A percentile compares a stretch with the other conserved stretches of the same genome.
Evolutionary conservation across 1,284 basidiomycete genomes (phyloP).

Genomic region (Chalciporus sp.): DNA sequence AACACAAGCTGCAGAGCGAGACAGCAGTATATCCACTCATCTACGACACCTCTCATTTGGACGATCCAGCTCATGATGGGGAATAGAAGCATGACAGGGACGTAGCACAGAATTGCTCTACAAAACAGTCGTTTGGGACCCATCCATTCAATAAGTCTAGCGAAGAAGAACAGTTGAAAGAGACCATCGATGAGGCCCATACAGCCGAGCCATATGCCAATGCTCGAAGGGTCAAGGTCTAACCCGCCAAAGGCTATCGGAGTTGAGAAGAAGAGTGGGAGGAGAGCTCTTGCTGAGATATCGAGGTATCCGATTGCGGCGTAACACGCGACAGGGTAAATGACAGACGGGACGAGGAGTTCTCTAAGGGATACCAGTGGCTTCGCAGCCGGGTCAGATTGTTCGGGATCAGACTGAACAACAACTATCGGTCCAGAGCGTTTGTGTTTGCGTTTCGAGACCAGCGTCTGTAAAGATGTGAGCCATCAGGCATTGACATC

Average conservation of each 20-base stretch:
- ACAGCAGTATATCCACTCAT: conserved; percentile 13
- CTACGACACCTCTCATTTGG: conserved; percentile 16
- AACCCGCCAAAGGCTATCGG: conserved; percentile 58
- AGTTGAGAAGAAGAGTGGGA: conserved; percentile 62
- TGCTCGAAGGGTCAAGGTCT: conserved; percentile 46
- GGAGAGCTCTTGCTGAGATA: conserved; percentile 53
- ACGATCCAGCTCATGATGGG: conserved; percentile 52
- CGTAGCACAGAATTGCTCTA: conserved; percentile 45
- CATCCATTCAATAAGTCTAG: conserved; percentile 49
- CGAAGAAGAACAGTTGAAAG: conserved; percentile 58
- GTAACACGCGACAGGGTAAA: conserved; percentile 62
- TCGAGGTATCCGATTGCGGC: conserved; percentile 58
- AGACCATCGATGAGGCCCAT: conserved; percentile 55
- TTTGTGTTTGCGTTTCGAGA: conserved; percentile 7
- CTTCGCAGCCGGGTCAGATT: background rate
- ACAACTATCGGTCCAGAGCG: background rate
- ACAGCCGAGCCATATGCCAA: conserved; percentile 48
- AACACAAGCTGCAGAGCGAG: conserved; percentile 22
- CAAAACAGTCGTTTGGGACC: conserved; percentile 56
- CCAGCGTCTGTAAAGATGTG: conserved; percentile 18
- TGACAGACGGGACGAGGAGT: conserved; percentile 49
- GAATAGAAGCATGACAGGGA: conserved; percentile 53
- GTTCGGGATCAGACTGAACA: conserved; percentile 6
- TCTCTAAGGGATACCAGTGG: conserved; percentile 41
- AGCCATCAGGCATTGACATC: no score